These are phyloP conservation scores for Phytopythium mirpurense DNA, from an alignment of 352 stramenopile species.

Conservation along the genomic window DNA sequence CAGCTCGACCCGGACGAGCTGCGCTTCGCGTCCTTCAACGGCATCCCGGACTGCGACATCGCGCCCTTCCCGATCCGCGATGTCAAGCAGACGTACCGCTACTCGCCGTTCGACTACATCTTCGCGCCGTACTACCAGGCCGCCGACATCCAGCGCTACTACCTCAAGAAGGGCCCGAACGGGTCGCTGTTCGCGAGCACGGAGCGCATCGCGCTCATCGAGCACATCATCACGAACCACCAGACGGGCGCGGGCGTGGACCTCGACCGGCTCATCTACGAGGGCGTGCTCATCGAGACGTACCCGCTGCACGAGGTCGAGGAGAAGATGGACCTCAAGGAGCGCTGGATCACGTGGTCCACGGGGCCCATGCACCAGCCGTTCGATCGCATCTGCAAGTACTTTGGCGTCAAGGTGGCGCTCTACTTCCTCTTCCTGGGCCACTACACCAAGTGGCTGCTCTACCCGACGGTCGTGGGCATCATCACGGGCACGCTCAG, in stretches of 20 bases:
- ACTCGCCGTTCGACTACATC: conserved; percentile 82
- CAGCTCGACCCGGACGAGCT: conserved; percentile 63
- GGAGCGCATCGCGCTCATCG: conserved; percentile 73
- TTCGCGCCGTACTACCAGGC: conserved; percentile 77
- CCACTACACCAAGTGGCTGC: conserved; percentile 93
- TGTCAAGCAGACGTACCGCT: conserved; percentile 71
- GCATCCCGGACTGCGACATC: conserved; percentile 66
- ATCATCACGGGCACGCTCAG: conserved; percentile 84
- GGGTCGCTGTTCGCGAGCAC: conserved; percentile 72
- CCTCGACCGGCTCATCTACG: conserved; percentile 71
- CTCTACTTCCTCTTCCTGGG: conserved; percentile 98
- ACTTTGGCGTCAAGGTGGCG: conserved; percentile 90
- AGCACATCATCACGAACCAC: conserved; percentile 82
- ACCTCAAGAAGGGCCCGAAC: conserved; percentile 47
- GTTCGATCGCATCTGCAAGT: conserved; percentile 76
- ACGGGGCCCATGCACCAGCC: conserved; percentile 71
- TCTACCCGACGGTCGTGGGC: conserved; percentile 91
- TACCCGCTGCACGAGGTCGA: conserved; percentile 76
- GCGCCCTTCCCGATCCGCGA: conserved; percentile 78
- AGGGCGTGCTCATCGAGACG: conserved; percentile 68
- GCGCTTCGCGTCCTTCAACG: conserved; percentile 53
- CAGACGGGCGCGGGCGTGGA: conserved; percentile 56
- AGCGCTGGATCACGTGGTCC: conserved; percentile 69
- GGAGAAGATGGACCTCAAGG: conserved; percentile 49
- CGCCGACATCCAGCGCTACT: conserved; percentile 62